A percentile compares a stretch with the other conserved stretches of the same genome.
These are phyloP conservation scores for Heterobasidion annosum DNA, from an alignment of 1,284 basidiomycete genomes.

Conservation along the genomic window DNA sequence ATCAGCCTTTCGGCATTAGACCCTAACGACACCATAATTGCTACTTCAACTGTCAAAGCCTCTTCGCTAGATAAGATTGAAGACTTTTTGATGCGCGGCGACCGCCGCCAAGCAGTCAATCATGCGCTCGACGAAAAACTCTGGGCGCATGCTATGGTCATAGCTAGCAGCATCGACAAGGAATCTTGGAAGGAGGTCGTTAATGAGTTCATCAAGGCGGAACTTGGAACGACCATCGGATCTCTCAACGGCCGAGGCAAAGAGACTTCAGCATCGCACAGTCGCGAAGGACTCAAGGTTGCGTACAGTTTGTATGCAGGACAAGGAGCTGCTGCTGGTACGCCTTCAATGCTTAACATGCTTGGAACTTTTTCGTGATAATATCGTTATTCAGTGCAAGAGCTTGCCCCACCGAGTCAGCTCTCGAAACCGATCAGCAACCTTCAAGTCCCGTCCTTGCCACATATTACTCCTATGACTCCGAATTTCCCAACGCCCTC, in stretches of 20 bases:
- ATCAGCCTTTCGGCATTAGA: slow-evolving; percentile 13
- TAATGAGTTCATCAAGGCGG: slow-evolving; percentile 76
- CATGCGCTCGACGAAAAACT: slow-evolving; percentile 83
- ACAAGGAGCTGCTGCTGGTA: slow-evolving; percentile 69
- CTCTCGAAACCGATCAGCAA: slow-evolving; percentile 29
- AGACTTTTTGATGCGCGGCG: slow-evolving; percentile 71
- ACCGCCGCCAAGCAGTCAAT: slow-evolving; percentile 81
- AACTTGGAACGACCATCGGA: slow-evolving; percentile 47
- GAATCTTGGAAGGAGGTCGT: slow-evolving; percentile 92
- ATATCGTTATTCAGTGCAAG: slow-evolving; percentile 48
- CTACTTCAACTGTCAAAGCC: slow-evolving; percentile 23
- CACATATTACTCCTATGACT: slow-evolving; percentile 49
- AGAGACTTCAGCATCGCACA: slow-evolving; percentile 25
- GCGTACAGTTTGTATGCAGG: slow-evolving; percentile 87
- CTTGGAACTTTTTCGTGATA: slow-evolving; percentile 2
- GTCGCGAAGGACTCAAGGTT: slow-evolving; percentile 68
- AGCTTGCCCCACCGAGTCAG: slow-evolving; percentile 57
- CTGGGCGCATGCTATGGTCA: slow-evolving; percentile 96
- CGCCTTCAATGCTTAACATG: slow-evolving; percentile 13
- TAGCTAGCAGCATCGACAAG: slow-evolving; percentile 89
- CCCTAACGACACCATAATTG: slow-evolving; percentile 16
- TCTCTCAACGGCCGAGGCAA: slow-evolving; percentile 11
- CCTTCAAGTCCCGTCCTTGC: slow-evolving; percentile 29
- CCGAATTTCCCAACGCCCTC: slow-evolving; percentile 48
- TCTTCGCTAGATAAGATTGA: slow-evolving; percentile 71